Base-by-base conservation (phyloP, 108 stramenopile genomes). In the Seminavis robusta region DNA sequence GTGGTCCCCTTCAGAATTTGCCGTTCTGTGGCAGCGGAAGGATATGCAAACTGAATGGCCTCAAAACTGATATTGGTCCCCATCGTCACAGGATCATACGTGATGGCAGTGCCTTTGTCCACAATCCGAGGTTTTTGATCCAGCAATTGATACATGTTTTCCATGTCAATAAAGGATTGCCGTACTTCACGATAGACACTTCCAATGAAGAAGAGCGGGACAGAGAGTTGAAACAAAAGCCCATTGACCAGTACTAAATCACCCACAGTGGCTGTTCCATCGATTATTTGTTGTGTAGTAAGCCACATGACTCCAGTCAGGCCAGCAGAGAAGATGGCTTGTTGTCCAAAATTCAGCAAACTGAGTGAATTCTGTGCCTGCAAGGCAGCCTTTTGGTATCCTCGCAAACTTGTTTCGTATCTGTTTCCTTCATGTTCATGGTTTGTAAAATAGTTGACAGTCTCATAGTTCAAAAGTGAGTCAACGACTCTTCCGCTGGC, bases 231-330 rank as follows among this genome's bases (percentile, higher is more conserved):
- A 76, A 99, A 99, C 23, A 99, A 79, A 27, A 99, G 76, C 16
- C 97, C 98, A 69, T 99, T 99, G 24, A 99, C 98, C 48, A 98
- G 74, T 1, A 99, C 96, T 23, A 99, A 65, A 74, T 99, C 98
- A 13, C 96, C 97, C 4, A 99, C 95, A 7, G 97, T 93, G 24
- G 95, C 94, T 28, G 63, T 74, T 30, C 98, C 98, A 15, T 67
- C 48, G 25, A 88, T 45, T 20, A 98, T 83, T 52, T 95, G 90
- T 39, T 77, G 61, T 5, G 84, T 75, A 10, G 96, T 92, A 50
- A 98, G 66, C 54, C 71, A 90, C 98, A 99, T 99, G 48, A 99
- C 88, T 26, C 73, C 75, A 15, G 85, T 82, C 47, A 96, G 72
- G 21, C 98, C 95, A 28, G 74, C 69, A 15, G 81, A 80, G 67